These are phyloP conservation scores for Phytophthora fragariaefolia DNA, from an alignment of 352 stramenopile species.

Conservation along the genomic window DNA sequence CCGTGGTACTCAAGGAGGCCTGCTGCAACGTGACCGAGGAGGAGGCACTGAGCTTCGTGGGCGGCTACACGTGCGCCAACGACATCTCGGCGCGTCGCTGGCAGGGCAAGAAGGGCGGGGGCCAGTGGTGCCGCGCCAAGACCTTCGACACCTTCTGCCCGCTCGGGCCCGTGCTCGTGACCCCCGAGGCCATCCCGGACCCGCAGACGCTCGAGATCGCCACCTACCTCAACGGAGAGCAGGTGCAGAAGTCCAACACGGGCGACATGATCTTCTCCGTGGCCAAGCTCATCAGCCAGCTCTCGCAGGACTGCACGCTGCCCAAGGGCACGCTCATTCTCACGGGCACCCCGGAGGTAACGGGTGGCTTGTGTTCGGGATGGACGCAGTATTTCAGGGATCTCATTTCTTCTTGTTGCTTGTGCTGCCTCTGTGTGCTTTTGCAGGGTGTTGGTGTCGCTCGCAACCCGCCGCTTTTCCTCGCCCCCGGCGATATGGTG, in stretches of 20 bases:
- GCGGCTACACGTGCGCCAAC: conserved; percentile 89
- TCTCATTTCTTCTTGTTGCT: conserved; percentile 1
- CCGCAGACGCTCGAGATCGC: conserved; percentile 78
- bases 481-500: conserved; percentile 89
- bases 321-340: conserved; percentile 90
- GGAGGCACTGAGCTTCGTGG: conserved; percentile 87
- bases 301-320: conserved; percentile 91
- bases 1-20: conserved; percentile 83
- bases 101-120: conserved; percentile 86
- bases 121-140: conserved; percentile 91
- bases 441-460: conserved; percentile 86
- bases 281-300: conserved; percentile 86
- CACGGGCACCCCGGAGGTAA: conserved; percentile 89
- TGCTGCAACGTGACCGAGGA: conserved; percentile 86
- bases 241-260: conserved; percentile 90
- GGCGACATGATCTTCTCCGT: conserved; percentile 93
- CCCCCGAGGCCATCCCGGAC: conserved; percentile 73
- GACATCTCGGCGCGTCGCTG: conserved; percentile 90
- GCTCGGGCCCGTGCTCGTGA: conserved; percentile 87
- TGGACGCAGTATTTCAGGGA: not conserved
- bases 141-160: conserved; percentile 93
- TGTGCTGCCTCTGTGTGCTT: conserved; percentile 13
- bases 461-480: conserved; percentile 84
- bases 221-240: conserved; percentile 83
- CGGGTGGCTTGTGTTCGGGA: not conserved